A percentile compares a stretch with the other conserved stretches of the same genome.
These are phyloP conservation scores for Epichloe gansuensis DNA, from an alignment of 2,329 filamentous ascomycete genomes.

Conservation along the genomic window DNA sequence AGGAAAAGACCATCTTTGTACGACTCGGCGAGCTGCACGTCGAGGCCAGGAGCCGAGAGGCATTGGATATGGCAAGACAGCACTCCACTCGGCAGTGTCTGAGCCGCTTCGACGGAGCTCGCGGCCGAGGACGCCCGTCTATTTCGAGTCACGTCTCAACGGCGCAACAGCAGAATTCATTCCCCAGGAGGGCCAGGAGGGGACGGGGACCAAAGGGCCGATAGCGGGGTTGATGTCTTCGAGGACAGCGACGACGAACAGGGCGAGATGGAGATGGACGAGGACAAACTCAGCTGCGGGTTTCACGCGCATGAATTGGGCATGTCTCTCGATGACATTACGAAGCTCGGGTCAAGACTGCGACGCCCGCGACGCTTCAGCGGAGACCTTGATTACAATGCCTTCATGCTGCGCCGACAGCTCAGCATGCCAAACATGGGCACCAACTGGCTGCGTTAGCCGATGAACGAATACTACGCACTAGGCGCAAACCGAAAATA, in stretches of 20 bases:
- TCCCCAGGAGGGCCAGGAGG: conserved; percentile 9
- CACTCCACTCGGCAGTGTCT: conserved; percentile 5
- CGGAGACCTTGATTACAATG: not conserved
- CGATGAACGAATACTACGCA: not conserved
- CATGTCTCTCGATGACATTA: not conserved
- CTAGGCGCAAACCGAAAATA: too few species aligned
- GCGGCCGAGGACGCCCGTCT: not conserved
- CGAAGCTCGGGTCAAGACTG: not conserved
- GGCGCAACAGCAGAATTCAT: conserved; percentile 20
- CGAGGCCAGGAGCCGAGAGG: conserved; percentile 34
- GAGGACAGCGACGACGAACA: not conserved
- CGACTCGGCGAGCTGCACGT: conserved; percentile 37
- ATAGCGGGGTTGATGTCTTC: not conserved
- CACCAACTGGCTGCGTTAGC: not conserved
- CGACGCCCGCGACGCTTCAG: not conserved
- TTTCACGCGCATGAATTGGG: not conserved
- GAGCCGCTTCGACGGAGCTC: not conserved
- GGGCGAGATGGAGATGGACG: not conserved
- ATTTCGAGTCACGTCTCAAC: conserved; percentile 13
- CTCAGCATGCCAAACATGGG: conserved; percentile 1
- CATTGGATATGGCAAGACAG: conserved; percentile 22
- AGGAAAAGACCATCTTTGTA: conserved; percentile 32
- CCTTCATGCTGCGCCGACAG: not conserved
- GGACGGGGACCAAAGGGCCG: not conserved
- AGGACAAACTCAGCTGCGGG: not conserved